Conservation (phyloP, 768 basidiomycete species). For the Baorangia bicolor region DNA sequence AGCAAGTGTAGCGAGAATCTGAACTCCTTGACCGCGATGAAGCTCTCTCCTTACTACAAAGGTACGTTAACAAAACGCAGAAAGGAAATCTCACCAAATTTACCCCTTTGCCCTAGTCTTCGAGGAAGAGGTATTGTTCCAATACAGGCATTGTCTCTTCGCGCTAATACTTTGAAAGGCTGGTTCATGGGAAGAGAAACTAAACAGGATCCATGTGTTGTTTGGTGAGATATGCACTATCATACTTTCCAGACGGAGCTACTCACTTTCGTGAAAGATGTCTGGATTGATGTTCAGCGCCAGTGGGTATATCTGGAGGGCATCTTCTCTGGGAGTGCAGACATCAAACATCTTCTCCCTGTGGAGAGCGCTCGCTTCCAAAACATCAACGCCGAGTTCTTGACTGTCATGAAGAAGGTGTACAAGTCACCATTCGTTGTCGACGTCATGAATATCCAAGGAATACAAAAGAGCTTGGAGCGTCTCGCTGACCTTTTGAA, state of each 20-base stretch:
- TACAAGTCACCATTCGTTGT: conserved; percentile 98
- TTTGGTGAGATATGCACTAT: conserved; percentile 62
- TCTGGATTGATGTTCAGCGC: conserved; percentile 99
- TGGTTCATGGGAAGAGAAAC: conserved; percentile 93
- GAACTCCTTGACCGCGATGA: conserved; percentile 96
- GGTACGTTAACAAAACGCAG: conserved; percentile 42
- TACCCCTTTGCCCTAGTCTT: conserved; percentile 53
- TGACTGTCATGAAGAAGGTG: conserved; percentile 99
- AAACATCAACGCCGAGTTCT: conserved; percentile 97
- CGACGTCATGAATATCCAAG: conserved; percentile 94
- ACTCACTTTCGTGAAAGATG: conserved; percentile 50
- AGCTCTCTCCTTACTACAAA: conserved; percentile 97
- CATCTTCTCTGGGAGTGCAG: conserved; percentile 98
- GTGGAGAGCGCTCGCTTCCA: conserved; percentile 97
- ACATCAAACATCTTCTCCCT: conserved; percentile 98
- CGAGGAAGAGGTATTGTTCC: conserved; percentile 69
- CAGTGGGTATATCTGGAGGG: conserved; percentile 99
- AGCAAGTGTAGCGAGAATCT: conserved; percentile 96
- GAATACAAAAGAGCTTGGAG: conserved; percentile 96
- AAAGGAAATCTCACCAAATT: not conserved
- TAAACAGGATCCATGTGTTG: conserved; percentile 93
- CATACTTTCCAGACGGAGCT: not conserved
- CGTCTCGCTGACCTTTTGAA: conserved; percentile 92
- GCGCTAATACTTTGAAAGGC: conserved; percentile 45
- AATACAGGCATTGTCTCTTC: not conserved